A percentile compares a stretch with the other conserved stretches of the same genome.
These are phyloP conservation scores for Epichloe bromicola DNA, from an alignment of 2,329 filamentous ascomycete species.

Conservation along the genomic window DNA sequence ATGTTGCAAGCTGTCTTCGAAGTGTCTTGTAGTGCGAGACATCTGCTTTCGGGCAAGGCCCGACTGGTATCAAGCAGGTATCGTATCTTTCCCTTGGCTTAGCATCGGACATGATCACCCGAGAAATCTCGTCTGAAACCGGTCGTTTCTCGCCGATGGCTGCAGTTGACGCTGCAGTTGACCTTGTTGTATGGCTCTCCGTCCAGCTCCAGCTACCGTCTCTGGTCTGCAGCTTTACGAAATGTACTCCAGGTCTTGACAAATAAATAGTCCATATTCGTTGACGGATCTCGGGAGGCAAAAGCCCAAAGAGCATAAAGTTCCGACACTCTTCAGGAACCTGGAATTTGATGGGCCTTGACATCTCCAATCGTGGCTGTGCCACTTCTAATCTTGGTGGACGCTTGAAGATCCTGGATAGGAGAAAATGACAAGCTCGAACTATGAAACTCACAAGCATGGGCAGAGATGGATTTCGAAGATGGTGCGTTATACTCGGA, in stretches of 20 bases:
- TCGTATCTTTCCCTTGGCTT: constrained; percentile 8
- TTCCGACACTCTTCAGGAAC: constrained; percentile 18
- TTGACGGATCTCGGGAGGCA: constrained; percentile 23
- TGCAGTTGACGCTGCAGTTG: not conserved
- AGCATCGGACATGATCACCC: constrained; percentile 15
- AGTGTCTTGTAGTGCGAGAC: constrained; percentile 20
- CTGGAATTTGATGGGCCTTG: constrained; percentile 12
- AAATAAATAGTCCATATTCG: constrained; percentile 22
- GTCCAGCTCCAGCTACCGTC: constrained; percentile 14
- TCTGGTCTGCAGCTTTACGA: constrained; percentile 16
- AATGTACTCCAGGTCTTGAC: constrained; percentile 22
- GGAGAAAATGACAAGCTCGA: not conserved
- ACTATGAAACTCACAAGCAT: not conserved
- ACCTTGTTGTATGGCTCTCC: not conserved
- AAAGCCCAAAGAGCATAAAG: constrained; percentile 18
- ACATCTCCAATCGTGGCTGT: not conserved
- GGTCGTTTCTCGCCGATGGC: constrained; percentile 5
- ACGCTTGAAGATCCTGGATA: not conserved
- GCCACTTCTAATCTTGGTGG: not conserved
- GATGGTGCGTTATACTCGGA: no score
- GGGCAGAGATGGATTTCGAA: not conserved
- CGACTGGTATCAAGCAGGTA: constrained; percentile 13
- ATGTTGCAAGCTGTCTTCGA: constrained; percentile 14
- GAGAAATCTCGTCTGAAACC: constrained; percentile 10
- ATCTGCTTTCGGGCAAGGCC: constrained; percentile 13